A percentile compares a stretch with the other conserved stretches of the same genome.
Conservation (phyloP, 2,329 filamentous ascomycete species). For the Arthrobotrys entomopaga region DNA sequence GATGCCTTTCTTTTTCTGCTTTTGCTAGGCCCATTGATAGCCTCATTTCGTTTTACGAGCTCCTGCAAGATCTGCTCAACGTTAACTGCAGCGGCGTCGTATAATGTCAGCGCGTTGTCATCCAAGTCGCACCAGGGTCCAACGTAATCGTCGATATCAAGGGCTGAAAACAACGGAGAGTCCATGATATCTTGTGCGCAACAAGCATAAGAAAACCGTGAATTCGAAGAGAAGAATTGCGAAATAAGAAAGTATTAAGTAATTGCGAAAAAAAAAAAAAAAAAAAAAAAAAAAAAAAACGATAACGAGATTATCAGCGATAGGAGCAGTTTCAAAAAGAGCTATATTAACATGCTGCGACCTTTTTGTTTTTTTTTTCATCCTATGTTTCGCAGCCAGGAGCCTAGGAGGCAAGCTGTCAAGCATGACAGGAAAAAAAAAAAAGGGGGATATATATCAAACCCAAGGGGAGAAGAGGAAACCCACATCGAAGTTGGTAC, state of each 20-base stretch:
- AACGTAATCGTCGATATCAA: constrained; percentile 22
- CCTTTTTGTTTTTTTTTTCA: constrained; percentile 20
- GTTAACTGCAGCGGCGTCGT: constrained; percentile 43
- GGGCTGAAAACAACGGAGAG: constrained; percentile 23
- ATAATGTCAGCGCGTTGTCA: constrained; percentile 50
- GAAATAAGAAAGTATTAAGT: not conserved
- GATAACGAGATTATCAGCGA: constrained; percentile 15
- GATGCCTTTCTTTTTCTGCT: constrained; percentile 53
- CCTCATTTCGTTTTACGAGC: constrained; percentile 53
- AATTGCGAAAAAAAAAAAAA: constrained; percentile 5
- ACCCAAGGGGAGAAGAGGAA: constrained; percentile 41
- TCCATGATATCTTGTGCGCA: constrained; percentile 27
- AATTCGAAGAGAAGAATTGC: not conserved
- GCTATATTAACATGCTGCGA: constrained; percentile 28
- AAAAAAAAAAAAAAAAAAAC: constrained; percentile 10
- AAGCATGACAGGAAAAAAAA: constrained; percentile 18
- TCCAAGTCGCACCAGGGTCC: constrained; percentile 30
- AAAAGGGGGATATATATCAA: constrained; percentile 18
- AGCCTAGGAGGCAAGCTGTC: not conserved
- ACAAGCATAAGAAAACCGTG: constrained; percentile 1
- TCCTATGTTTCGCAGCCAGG: not conserved
- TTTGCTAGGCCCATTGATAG: constrained; percentile 47
- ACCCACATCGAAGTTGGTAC: constrained; percentile 55
- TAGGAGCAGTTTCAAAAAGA: constrained; percentile 29
- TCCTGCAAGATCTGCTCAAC: constrained; percentile 55